A percentile compares a stretch with the other conserved stretches of the same genome.
Evolutionary conservation across 1,139 yeast genomes (phyloP).

Genomic region (Nakaseomyces uthaithaninus): DNA sequence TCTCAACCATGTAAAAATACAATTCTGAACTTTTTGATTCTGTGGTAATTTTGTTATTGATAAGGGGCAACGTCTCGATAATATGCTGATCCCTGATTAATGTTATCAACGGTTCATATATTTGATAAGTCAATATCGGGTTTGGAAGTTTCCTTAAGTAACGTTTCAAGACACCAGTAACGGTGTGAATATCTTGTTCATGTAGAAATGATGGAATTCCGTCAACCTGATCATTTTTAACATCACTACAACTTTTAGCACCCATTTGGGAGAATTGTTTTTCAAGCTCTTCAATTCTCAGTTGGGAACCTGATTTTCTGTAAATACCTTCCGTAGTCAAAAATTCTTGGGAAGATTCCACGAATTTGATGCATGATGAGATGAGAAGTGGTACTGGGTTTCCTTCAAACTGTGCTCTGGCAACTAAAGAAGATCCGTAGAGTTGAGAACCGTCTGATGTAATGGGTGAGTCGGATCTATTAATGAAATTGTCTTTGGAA

Average conservation of each 20-base stretch:
- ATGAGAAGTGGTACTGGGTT: constrained; percentile 62
- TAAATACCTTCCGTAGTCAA: constrained; percentile 72
- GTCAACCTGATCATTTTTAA: neutral
- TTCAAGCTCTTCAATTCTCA: constrained; percentile 34
- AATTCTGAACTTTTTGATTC: constrained; percentile 9
- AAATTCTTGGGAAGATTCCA: constrained; percentile 59
- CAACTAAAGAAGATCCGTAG: constrained; percentile 39
- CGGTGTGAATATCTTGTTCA: constrained; percentile 72
- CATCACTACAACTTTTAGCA: constrained; percentile 7
- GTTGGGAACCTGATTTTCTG: constrained; percentile 85
- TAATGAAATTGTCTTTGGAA: constrained; percentile 12
- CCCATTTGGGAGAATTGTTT: constrained; percentile 24
- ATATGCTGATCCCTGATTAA: constrained; percentile 36
- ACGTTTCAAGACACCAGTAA: constrained; percentile 78
- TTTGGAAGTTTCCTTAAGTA: constrained; percentile 78
- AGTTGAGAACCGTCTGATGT: constrained; percentile 17
- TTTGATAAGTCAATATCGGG: constrained; percentile 67
- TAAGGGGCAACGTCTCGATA: constrained; percentile 17
- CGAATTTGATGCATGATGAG: constrained; percentile 65
- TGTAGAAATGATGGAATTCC: constrained; percentile 17
- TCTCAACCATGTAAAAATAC: constrained; percentile 25
- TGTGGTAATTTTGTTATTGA: neutral
- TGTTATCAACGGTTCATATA: constrained; percentile 59
- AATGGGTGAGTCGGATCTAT: constrained; percentile 11
- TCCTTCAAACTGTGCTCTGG: constrained; percentile 53